Evolutionary conservation across 257 asterid genomes (phyloP), one percentile per base, ranked within the genome.

Genomic region (Henckelia pumila): DNA sequence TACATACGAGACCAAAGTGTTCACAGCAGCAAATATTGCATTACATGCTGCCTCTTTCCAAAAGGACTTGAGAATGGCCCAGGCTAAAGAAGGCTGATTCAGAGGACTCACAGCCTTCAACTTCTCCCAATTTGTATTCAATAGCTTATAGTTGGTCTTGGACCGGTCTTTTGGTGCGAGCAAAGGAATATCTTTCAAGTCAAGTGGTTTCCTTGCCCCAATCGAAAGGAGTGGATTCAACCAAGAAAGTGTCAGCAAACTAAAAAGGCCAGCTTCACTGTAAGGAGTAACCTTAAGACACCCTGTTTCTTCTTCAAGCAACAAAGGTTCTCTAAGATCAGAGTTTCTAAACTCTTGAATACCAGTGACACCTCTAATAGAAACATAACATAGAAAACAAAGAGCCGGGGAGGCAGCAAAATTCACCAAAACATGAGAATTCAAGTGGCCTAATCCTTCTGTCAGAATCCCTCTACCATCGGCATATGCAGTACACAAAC

Each of bases 131-230:
- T 87, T 89, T 7, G 86, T 86, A 77, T 86, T 89, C 75, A 92
- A 60, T 59, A 74, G n/a, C 72, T 89, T 92, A 44, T 86, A 92
- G 68, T 89, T 89, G 19, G 89, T 77, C 79, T 92, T 92, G 55
- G 98, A 84, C 37, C 98, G 98, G 68, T 92, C 98, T 81, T 76
- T 81, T 13, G 86, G 89, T 0, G 96, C 91, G 26, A 92, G 97
- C 62, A 83, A 81, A 1, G 98, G 97, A 47, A 92, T 88, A 63
- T 94, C 97, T 70, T 84, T 94, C 20, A 94, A 87, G 62, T 94
- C 99, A 21, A 94, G 95, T 0, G 99, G 97, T 68, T 95, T 91
- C 78, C 84, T 94, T 28, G 95, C 95, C 66, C 99, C 99, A 0
- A 69, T 73, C 8, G 99, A 91, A 65, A 94, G 97, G 71, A 94